These are phyloP conservation scores for Pueraria montana DNA, from an alignment of 306 rosid genomes.

Conservation along the genomic window DNA sequence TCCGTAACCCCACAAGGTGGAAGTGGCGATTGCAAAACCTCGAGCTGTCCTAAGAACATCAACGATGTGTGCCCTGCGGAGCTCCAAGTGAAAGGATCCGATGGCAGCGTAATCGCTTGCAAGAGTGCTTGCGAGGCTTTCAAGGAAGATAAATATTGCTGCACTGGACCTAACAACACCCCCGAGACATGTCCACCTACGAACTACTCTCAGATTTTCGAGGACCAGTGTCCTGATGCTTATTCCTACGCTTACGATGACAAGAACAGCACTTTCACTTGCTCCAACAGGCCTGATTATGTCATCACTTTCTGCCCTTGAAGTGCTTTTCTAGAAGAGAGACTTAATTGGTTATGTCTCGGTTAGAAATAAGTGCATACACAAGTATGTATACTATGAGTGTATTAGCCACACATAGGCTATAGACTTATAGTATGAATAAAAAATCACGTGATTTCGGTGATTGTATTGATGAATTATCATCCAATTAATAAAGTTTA, in stretches of 20 bases:
- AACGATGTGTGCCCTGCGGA: conserved; percentile 15
- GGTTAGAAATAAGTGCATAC: no score
- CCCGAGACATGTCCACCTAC: conserved; percentile 11
- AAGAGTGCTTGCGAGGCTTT: conserved; percentile 53
- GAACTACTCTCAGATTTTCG: conserved; percentile 39
- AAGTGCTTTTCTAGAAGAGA: no score
- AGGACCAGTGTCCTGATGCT: neutral
- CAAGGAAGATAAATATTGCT: conserved; percentile 42
- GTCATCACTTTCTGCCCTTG: conserved; percentile 48
- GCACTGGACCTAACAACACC: neutral
- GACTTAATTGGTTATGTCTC: no score
- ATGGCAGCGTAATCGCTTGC: conserved; percentile 49
- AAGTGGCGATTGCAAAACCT: neutral
- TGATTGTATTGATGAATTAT: no score
- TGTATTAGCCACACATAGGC: no score
- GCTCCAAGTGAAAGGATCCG: neutral
- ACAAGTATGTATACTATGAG: no score
- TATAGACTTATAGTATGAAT: no score
- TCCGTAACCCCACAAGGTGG: conserved; percentile 1
- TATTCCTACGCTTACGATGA: conserved; percentile 36
- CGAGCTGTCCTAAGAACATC: conserved; percentile 8
- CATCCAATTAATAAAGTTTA: no score
- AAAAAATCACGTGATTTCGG: no score
- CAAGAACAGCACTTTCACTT: conserved; percentile 48
- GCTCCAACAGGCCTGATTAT: conserved; percentile 39